Conservation (phyloP, 495 filamentous ascomycete species). For the Bryoglossum gracile region DNA sequence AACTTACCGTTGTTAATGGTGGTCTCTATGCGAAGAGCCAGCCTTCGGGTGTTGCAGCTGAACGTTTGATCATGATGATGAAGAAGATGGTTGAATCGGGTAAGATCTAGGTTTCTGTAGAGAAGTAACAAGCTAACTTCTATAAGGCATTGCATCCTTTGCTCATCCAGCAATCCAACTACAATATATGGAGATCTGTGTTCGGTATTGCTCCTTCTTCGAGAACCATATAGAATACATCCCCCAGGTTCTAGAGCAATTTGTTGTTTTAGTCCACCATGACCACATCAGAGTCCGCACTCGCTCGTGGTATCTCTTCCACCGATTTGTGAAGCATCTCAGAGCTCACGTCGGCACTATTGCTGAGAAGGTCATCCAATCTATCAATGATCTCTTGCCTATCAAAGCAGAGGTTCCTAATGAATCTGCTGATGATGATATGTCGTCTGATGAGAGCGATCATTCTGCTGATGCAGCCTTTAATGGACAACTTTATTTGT, state of each 20-base stretch:
- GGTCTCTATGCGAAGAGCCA: slow-evolving; percentile 76
- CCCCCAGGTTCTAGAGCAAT: slow-evolving; percentile 80
- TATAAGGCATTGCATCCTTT: slow-evolving; percentile 70
- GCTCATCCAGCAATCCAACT: slow-evolving; percentile 87
- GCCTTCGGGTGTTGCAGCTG: slow-evolving; percentile 65
- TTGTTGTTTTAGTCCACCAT: slow-evolving; percentile 84
- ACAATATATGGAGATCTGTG: slow-evolving; percentile 97
- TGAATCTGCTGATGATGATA: slow-evolving; percentile 75
- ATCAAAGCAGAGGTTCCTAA: slow-evolving; percentile 82
- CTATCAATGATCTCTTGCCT: slow-evolving; percentile 78
- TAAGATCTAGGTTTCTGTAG: slow-evolving; percentile 33
- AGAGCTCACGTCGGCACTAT: slow-evolving; percentile 77
- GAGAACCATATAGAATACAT: slow-evolving; percentile 71
- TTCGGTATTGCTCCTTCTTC: slow-evolving; percentile 90
- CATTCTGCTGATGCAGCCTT: slow-evolving; percentile 84
- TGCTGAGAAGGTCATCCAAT: slow-evolving; percentile 79
- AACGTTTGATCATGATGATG: slow-evolving; percentile 84
- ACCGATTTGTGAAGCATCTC: slow-evolving; percentile 84
- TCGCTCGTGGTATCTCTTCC: slow-evolving; percentile 95
- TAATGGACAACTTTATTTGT: slow-evolving; percentile 83
- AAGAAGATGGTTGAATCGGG: slow-evolving; percentile 86
- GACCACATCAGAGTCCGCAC: slow-evolving; percentile 75
- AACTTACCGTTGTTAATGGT: slow-evolving; percentile 75
- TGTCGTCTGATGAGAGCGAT: slow-evolving; percentile 86
- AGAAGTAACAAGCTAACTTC: slow-evolving; percentile 10